Conservation (phyloP, 169 alveolate species). For the Eimeria sp. region DNA sequence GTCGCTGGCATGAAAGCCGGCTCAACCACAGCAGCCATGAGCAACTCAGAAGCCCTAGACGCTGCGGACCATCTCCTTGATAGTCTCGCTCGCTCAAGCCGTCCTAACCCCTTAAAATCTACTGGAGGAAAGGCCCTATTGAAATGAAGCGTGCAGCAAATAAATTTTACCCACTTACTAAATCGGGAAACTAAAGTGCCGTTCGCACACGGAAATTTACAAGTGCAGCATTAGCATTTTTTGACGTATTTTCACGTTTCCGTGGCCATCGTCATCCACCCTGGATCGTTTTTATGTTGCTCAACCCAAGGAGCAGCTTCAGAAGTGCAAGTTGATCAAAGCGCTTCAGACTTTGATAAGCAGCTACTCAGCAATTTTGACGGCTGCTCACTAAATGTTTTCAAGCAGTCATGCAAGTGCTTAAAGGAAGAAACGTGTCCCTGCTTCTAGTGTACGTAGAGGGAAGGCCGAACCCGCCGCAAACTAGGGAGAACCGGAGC, state of each 20-base stretch:
- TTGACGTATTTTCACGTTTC: background rate
- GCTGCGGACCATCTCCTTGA: conserved; percentile 53
- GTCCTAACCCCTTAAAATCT: background rate
- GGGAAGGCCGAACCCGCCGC: background rate
- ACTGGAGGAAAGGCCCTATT: background rate
- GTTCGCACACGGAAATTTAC: background rate
- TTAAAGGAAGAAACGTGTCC: background rate
- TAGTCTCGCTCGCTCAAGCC: conserved; percentile 16
- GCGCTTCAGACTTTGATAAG: background rate
- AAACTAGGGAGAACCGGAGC: background rate
- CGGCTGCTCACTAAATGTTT: background rate
- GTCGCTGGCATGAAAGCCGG: conserved; percentile 42
- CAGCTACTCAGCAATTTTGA: background rate
- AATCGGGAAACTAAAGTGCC: background rate
- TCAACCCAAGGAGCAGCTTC: background rate
- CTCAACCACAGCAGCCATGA: conserved; percentile 28
- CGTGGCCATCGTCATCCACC: background rate
- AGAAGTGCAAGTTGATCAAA: background rate
- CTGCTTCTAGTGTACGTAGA: background rate
- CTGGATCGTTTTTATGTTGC: background rate
- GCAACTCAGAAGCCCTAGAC: conserved; percentile 19
- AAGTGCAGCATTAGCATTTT: background rate
- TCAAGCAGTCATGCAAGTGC: background rate
- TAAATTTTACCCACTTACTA: background rate
- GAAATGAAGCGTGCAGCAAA: background rate